Percentiles rank a stretch among this genome's conserved stretches.
Evolutionary conservation across 306 rosid genomes (phyloP).

Genomic region (Lablab purpureus): DNA sequence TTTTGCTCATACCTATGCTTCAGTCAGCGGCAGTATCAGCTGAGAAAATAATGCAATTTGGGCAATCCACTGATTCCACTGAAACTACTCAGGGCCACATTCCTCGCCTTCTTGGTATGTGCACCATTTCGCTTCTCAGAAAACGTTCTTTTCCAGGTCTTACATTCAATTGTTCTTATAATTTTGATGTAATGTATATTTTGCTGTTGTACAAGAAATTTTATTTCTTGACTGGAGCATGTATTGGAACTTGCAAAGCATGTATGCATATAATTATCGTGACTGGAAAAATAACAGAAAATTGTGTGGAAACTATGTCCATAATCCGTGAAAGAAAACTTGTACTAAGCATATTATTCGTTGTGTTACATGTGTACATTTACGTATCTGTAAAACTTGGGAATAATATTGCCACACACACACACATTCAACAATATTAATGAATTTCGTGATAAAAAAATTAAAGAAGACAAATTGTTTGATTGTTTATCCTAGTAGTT

Average conservation of each 20-base stretch:
- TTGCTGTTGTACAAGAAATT: background rate
- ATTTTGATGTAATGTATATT: conserved; percentile 29
- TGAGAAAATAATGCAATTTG: conserved; percentile 87
- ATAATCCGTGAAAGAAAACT: background rate
- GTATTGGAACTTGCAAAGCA: background rate
- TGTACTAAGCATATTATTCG: background rate
- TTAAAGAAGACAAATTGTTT: background rate
- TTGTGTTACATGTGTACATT: background rate
- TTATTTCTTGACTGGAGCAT: background rate
- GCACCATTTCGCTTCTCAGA: conserved; percentile 31
- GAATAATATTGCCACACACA: background rate
- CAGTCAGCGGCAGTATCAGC: conserved; percentile 91
- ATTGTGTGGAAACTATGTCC: background rate
- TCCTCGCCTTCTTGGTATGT: conserved; percentile 97
- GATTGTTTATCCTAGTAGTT: conserved; percentile 7
- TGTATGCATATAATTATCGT: conserved; percentile 1
- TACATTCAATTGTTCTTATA: background rate
- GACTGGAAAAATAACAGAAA: background rate
- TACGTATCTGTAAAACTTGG: background rate
- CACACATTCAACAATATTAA: conserved; percentile 18
- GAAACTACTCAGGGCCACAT: conserved; percentile 75
- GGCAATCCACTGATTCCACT: conserved; percentile 75
- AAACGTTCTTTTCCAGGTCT: conserved; percentile 21
- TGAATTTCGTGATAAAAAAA: background rate
- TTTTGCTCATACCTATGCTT: conserved; percentile 43